Evolutionary conservation across 257 asterid species (phyloP).

Genomic region (Scutellaria minor): DNA sequence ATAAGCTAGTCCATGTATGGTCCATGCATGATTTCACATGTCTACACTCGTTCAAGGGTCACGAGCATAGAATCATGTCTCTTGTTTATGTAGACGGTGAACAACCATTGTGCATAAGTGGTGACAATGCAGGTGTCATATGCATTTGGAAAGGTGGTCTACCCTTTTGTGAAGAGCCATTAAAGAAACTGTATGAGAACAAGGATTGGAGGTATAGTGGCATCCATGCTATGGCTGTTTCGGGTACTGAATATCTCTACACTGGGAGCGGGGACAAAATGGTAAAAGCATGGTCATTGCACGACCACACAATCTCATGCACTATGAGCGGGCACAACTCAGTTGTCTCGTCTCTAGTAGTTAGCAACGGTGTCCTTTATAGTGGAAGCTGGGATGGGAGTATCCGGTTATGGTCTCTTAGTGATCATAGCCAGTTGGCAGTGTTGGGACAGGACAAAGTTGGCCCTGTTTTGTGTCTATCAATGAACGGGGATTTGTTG

Average conservation of each 20-base stretch:
- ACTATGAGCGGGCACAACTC: constrained; percentile 86
- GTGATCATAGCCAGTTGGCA: constrained; percentile 78
- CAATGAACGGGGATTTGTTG: constrained; percentile 58
- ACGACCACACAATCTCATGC: constrained; percentile 68
- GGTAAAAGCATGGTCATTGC: constrained; percentile 93
- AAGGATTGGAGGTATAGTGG: constrained; percentile 99
- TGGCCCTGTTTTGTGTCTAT: constrained; percentile 64
- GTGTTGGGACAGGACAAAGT: constrained; percentile 66
- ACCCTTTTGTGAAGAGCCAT: constrained; percentile 64
- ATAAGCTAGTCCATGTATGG: constrained; percentile 84
- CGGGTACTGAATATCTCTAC: constrained; percentile 66
- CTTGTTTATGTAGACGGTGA: constrained; percentile 66
- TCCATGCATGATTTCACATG: constrained; percentile 74
- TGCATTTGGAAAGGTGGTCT: constrained; percentile 76
- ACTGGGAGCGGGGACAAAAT: constrained; percentile 93
- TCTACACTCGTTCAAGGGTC: constrained; percentile 83
- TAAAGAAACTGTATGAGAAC: constrained; percentile 60
- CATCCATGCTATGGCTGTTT: constrained; percentile 82
- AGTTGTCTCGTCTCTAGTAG: constrained; percentile 69
- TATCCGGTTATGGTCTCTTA: constrained; percentile 83
- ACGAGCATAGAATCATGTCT: constrained; percentile 78
- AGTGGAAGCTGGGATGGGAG: constrained; percentile 99
- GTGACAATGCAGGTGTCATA: constrained; percentile 77
- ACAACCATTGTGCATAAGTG: constrained; percentile 81
- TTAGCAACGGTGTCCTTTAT: constrained; percentile 70